Evolutionary conservation across 1,284 basidiomycete genomes (phyloP), one percentile per base, ranked within the genome.

Genomic region (Bjerkandera adusta): DNA sequence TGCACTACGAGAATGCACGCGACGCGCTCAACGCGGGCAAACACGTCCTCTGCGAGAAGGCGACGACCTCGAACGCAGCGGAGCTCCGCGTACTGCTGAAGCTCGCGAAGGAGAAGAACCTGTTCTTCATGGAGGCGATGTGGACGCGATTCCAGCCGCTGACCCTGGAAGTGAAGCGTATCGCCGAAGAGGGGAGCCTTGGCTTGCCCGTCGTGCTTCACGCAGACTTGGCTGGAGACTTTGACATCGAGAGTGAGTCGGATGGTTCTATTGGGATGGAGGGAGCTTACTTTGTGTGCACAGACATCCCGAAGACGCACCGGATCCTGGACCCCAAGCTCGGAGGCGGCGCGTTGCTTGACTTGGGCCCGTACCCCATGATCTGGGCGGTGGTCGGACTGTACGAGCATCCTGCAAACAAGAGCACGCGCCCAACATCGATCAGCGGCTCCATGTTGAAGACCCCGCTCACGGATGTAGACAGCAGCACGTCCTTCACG

Each of bases 61-160:
- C 85, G 1, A 79, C 84, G 20, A 89, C 85, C 1, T 75, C 67
- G 44, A 88, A 86, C 57, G 68, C 71, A 4, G 73, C 81, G 4
- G 85, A 89, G 56, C 69, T 86, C 18, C 72, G 79, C 35, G 79
- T 83, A 41, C 73, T 96, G 25, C 67, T 91, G 18, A 65, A 69
- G 6, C 76, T 91, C 18, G 92, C 93, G 0, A 85, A 83, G 62
- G 77, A 88, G 63, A 72, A 85, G 56, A 77, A 81, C 11, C 74
- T 91, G 2, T 94, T 94, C 72, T 80, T 94, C 57, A 93, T 94
- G 91, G 92, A 93, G 67, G 91, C 84, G 2, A 74, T 91, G 64
- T 87, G 83, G 85, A 91, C 88, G 6, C 74, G 87, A 22, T 91
- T 90, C 69, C 83, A 85, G 47, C 88, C 88, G 4, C 72, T 88